Percentiles rank a stretch among this genome's conserved stretches.
Conservation (phyloP, 2,329 filamentous ascomycete species). For the Pseudocercospora macadamiae region DNA sequence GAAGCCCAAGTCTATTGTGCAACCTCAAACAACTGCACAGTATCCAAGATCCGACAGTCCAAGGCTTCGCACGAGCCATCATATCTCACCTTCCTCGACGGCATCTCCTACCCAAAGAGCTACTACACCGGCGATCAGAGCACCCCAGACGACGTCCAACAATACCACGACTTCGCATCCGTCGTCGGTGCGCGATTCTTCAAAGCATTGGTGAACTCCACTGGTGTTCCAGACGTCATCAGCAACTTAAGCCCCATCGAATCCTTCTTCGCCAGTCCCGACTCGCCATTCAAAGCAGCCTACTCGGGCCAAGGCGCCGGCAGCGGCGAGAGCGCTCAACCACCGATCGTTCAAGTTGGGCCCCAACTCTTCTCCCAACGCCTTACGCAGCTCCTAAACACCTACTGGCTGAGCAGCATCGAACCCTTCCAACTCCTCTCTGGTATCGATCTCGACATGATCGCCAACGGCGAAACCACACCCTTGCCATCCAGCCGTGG, state of each 20-base stretch:
- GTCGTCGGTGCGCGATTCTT: background rate
- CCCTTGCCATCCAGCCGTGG: background rate
- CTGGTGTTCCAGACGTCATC: background rate
- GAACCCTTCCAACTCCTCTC: constrained; percentile 18
- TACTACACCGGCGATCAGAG: background rate
- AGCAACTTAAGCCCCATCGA: constrained; percentile 7
- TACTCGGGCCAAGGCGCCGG: background rate
- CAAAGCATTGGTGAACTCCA: background rate
- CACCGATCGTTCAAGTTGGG: constrained; percentile 4
- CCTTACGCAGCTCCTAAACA: constrained; percentile 26
- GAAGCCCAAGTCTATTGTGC: constrained; percentile 12
- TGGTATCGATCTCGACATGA: constrained; percentile 1
- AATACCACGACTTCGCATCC: background rate
- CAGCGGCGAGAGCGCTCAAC: background rate
- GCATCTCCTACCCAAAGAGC: background rate
- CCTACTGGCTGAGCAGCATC: constrained; percentile 23
- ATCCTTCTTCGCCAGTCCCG: constrained; percentile 11
- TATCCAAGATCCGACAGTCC: constrained; percentile 1
- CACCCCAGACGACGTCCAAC: background rate
- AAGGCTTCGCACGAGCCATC: background rate
- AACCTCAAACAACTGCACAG: background rate
- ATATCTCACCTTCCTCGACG: constrained; percentile 4
- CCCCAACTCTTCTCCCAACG: constrained; percentile 20
- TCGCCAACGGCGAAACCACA: background rate
- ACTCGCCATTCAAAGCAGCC: constrained; percentile 4